A percentile compares a stretch with the other conserved stretches of the same genome.
phyloP scores from a whole-genome alignment of 805 yeast species.

The Candida chilensis region DNA sequence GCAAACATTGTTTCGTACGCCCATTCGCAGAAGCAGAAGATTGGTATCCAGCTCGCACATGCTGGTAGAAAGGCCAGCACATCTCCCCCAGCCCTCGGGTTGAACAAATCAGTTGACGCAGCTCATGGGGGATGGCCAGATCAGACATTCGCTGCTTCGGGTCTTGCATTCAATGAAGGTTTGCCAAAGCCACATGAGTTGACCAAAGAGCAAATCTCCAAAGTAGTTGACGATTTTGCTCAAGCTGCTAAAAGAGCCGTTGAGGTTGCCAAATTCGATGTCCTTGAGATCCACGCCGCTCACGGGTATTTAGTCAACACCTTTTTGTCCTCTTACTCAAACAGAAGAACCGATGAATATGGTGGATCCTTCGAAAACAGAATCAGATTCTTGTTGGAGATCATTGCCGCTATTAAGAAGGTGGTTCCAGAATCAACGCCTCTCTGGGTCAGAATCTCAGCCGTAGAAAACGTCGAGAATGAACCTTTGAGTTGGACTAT shows the following conservation, averaged over 20 bases:
- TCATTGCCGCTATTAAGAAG: slow-evolving; percentile 25
- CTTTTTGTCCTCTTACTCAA: slow-evolving; percentile 14
- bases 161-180: no score
- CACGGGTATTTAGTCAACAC: slow-evolving; percentile 18
- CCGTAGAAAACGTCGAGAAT: slow-evolving; percentile 26
- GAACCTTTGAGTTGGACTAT: slow-evolving; percentile 29
- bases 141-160: no score
- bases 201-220: slow-evolving; percentile 27
- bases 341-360: slow-evolving; percentile 21
- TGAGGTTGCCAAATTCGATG: slow-evolving; percentile 16
- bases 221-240: slow-evolving; percentile 29
- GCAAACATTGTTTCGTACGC: slow-evolving; percentile 31
- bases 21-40: slow-evolving; percentile 31
- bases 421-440: slow-evolving; percentile 32
- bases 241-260: slow-evolving; percentile 19
- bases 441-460: slow-evolving; percentile 38
- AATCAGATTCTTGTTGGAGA: slow-evolving; percentile 14
- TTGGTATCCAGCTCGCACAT: slow-evolving; percentile 48
- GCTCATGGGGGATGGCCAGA: no score
- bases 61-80: slow-evolving; percentile 40
- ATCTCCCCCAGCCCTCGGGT: slow-evolving; percentile 2
- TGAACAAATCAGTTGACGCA: no score
- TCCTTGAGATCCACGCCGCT: slow-evolving; percentile 20
- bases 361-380: slow-evolving; percentile 24
- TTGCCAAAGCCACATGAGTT: no score